Evolutionary conservation across 129 eudicot species (phyloP), one percentile per base, ranked within the genome.

Genomic region (Apium graveolens): DNA sequence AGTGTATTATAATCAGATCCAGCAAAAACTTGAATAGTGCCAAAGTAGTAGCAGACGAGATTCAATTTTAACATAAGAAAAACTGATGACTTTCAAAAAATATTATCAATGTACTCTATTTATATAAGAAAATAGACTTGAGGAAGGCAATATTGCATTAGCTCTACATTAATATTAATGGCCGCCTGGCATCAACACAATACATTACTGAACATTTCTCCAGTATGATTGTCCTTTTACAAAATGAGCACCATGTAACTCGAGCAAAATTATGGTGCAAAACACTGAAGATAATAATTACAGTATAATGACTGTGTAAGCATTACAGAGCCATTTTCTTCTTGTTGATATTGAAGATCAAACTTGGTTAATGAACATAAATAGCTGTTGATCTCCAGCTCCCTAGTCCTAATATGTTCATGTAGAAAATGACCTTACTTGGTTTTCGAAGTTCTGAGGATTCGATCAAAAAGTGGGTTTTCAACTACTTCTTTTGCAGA

Each of bases 401-500:
- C 29, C 38, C 53, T 26, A 46, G 5, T 32, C 39, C 71, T 26
- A 78, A 48, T 68, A 43, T 34, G 65, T 78, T 70, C 51, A 70
- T 46, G 42, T 49, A 78, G 46, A 75, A 38, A 34, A 60, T 39
- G 76, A n/a, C 70, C 70, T 86, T 68, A 82, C 80, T 83, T 85
- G 74, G 37, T 46, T 82, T 82, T 86, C 6, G 29, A 38, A 76
- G 27, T 74, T 85, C 76, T 86, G 42, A 76, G 78, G 60, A 51
- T 75, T 78, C 88, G 81, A 69, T 69, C 83, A 55, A 93, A 93
- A 13, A 93, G 85, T 68, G 95, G 87, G 80, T 89, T 87, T 21
- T 48, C 81, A 5, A 86, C 63, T 42, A 93, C 79, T 60, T 93
- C 97, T 82, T 84, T 87, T 9, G 97, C 98, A 66, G 98, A 91